Percentiles rank a stretch among this genome's conserved stretches.
phyloP scores from a whole-genome alignment of 768 basidiomycete species.

The Scleroderma bovista region DNA sequence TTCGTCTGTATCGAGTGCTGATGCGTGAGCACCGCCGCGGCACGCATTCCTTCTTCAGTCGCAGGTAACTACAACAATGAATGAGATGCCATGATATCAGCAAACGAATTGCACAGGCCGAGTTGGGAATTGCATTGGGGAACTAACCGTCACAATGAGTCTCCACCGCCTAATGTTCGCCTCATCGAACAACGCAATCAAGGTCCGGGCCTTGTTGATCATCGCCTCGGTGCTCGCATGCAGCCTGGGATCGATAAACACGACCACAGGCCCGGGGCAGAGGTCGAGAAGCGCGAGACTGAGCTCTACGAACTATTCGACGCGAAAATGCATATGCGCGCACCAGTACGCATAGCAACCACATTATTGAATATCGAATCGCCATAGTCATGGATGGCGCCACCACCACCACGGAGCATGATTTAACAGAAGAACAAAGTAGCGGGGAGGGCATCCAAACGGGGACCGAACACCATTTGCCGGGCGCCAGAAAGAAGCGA shows the following conservation, averaged over 20 bases:
- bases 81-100: neutral
- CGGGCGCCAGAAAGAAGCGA: neutral
- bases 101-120: neutral
- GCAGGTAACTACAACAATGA: constrained; percentile 44
- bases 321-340: neutral
- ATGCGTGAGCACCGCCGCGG: constrained; percentile 37
- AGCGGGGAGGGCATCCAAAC: neutral
- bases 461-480: neutral
- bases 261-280: constrained; percentile 43
- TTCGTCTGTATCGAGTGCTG: constrained; percentile 43
- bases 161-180: constrained; percentile 34
- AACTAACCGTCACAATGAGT: constrained; percentile 47
- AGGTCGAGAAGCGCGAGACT: constrained; percentile 39
- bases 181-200: constrained; percentile 37
- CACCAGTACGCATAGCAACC: neutral
- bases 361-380: neutral
- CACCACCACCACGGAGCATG: no score
- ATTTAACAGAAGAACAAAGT: no score
- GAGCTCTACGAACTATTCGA: constrained; percentile 45
- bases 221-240: constrained; percentile 34
- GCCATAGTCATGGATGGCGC: neutral
- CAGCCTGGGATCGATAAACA: constrained; percentile 48
- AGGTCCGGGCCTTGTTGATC: constrained; percentile 35
- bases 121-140: neutral
- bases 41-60: constrained; percentile 47